Conservation (phyloP, 345 rosid genomes). For the Camelina hispida region DNA sequence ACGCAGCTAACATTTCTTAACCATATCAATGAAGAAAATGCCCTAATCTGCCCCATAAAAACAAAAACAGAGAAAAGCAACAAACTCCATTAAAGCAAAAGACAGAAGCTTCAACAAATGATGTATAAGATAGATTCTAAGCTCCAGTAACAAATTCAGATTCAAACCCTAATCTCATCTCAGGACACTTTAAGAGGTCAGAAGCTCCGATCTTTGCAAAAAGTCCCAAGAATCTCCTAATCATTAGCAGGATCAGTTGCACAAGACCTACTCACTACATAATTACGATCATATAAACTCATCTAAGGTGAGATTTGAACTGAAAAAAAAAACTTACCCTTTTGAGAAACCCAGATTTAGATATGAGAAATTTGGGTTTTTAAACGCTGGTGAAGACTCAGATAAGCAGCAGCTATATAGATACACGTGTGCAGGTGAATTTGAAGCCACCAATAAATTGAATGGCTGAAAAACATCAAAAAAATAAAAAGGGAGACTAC, state of each 20-base stretch:
- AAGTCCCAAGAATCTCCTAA: slow-evolving; percentile 5
- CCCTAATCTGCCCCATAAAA: slow-evolving; percentile 11
- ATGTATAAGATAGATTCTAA: no score
- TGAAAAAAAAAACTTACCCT: slow-evolving; percentile 25
- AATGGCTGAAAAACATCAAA: slow-evolving; percentile 53
- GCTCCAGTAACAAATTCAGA: background rate
- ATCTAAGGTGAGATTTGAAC: slow-evolving; percentile 5
- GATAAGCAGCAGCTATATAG: slow-evolving; percentile 14
- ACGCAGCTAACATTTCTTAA: slow-evolving; percentile 61
- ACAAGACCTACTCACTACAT: background rate
- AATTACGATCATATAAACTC: background rate
- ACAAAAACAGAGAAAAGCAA: background rate
- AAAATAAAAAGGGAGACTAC: background rate
- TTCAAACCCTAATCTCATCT: slow-evolving; percentile 12
- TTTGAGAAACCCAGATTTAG: slow-evolving; percentile 26
- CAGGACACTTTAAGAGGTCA: background rate
- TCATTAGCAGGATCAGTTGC: background rate
- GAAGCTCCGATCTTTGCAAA: slow-evolving; percentile 5
- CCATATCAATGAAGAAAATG: slow-evolving; percentile 51
- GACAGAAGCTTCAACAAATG: slow-evolving; percentile 1
- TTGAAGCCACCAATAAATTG: slow-evolving; percentile 65
- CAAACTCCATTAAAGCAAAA: background rate
- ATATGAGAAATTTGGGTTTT: background rate
- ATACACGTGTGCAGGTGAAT: slow-evolving; percentile 16
- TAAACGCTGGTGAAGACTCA: background rate